Conservation (phyloP, 176 grass and related monocot species). For the Urochloa ruziziensis region DNA sequence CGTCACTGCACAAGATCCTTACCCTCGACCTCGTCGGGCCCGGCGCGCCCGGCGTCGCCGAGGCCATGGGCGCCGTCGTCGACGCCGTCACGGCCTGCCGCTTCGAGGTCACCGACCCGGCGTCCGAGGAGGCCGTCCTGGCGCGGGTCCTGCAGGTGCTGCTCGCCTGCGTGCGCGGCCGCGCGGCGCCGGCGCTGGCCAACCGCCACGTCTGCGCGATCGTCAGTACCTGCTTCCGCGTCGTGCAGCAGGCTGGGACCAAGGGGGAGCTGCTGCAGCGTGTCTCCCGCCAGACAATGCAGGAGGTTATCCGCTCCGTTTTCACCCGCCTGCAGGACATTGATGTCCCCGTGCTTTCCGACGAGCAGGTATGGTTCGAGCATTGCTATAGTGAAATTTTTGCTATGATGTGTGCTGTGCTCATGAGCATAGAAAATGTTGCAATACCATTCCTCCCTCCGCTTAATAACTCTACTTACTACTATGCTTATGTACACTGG, state of each 20-base stretch:
- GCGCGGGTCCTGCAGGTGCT: constrained; percentile 88
- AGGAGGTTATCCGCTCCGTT: constrained; percentile 83
- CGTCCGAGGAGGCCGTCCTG: constrained; percentile 91
- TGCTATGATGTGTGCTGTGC: neutral
- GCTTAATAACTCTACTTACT: neutral
- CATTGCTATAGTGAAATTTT: neutral
- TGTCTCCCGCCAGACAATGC: constrained; percentile 94
- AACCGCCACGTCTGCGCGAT: constrained; percentile 89
- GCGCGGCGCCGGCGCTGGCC: constrained; percentile 51
- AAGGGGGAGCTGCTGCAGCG: constrained; percentile 96
- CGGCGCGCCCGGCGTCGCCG: constrained; percentile 32
- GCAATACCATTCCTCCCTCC: neutral
- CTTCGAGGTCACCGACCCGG: constrained; percentile 94
- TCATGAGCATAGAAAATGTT: neutral
- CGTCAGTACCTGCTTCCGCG: constrained; percentile 90
- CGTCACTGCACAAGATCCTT: constrained; percentile 87
- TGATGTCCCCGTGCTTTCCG: neutral
- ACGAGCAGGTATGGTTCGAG: constrained; percentile 33
- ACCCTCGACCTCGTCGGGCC: constrained; percentile 66
- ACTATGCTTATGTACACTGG: neutral
- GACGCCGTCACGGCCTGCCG: constrained; percentile 88
- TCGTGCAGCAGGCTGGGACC: constrained; percentile 97
- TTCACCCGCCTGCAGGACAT: constrained; percentile 64
- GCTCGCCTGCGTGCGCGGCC: constrained; percentile 72
- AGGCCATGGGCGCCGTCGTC: constrained; percentile 67